Conservation (phyloP, 148 eudicot genomes). For the Fagopyrum homotropicum region DNA sequence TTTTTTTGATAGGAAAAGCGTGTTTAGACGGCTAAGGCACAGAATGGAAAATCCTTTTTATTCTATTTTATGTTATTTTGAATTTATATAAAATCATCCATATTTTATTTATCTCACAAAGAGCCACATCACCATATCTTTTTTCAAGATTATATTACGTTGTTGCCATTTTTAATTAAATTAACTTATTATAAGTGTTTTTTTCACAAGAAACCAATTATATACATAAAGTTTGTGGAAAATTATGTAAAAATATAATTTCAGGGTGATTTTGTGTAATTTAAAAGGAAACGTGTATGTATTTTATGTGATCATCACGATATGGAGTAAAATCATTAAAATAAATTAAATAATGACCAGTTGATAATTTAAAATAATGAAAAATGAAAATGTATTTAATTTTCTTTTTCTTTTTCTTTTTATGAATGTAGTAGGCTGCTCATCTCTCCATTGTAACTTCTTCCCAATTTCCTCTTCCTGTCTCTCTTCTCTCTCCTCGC, state of each 20-base stretch:
- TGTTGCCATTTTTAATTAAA: neutral
- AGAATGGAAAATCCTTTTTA: neutral
- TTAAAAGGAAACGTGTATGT: too few species aligned
- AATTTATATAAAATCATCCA: too few species aligned
- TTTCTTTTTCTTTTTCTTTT: neutral
- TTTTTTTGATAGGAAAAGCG: neutral
- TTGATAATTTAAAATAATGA: neutral
- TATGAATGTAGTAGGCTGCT: neutral
- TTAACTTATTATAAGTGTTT: neutral
- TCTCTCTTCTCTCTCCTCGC: constrained; percentile 11
- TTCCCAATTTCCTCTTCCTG: constrained; percentile 18
- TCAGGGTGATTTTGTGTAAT: too few species aligned
- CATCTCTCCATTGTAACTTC: constrained; percentile 6
- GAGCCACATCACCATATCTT: too few species aligned
- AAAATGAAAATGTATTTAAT: neutral
- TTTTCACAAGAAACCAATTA: neutral
- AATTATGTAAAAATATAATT: too few species aligned
- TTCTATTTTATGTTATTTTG: too few species aligned
- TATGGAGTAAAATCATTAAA: too few species aligned
- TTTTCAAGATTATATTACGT: too few species aligned
- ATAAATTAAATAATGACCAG: too few species aligned
- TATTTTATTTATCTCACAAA: too few species aligned
- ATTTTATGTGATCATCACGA: too few species aligned
- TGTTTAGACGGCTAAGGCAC: neutral
- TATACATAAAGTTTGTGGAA: neutral